These are phyloP conservation scores for Conidiobolus incongruus DNA, from an alignment of 371 early-diverging fungal species.

Conservation along the genomic window DNA sequence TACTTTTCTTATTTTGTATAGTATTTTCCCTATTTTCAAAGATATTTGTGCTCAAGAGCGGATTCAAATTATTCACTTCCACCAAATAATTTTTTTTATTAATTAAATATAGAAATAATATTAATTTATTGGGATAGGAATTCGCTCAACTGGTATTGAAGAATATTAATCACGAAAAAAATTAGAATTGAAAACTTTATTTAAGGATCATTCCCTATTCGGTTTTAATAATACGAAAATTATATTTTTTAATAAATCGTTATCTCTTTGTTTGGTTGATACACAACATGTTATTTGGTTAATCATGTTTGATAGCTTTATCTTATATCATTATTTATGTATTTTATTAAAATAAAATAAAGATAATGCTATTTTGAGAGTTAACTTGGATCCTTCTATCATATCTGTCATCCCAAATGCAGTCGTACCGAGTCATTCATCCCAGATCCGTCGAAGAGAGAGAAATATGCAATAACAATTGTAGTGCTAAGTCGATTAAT, in stretches of 20 bases:
- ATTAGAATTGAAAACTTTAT: conserved; percentile 84
- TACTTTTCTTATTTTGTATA: conserved; percentile 82
- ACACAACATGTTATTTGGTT: conserved; percentile 96
- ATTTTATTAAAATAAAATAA: too few relatives aligned
- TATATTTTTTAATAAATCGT: conserved; percentile 83
- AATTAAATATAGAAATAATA: neutral
- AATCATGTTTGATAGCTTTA: conserved; percentile 76
- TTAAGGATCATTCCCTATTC: conserved; percentile 98
- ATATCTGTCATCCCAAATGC: conserved; percentile 99
- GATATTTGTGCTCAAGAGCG: conserved; percentile 77
- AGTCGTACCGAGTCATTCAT: conserved; percentile 75
- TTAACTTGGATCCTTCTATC: conserved; percentile 63
- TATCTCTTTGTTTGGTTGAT: conserved; percentile 85
- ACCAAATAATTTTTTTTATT: conserved; percentile 28
- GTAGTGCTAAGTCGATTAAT: conserved; percentile 87
- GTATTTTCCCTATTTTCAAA: conserved; percentile 76
- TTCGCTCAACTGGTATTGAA: conserved; percentile 90
- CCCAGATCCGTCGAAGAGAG: conserved; percentile 57
- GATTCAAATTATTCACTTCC: conserved; percentile 95
- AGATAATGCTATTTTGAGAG: conserved; percentile 91
- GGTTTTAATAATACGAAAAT: conserved; percentile 88
- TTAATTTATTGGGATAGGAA: conserved; percentile 18
- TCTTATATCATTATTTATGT: too few relatives aligned
- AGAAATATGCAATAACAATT: conserved; percentile 84
- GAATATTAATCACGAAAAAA: conserved; percentile 85